Evolutionary conservation across 129 eudicot species (phyloP).

Genomic region (Centrapalus pauciflorus): DNA sequence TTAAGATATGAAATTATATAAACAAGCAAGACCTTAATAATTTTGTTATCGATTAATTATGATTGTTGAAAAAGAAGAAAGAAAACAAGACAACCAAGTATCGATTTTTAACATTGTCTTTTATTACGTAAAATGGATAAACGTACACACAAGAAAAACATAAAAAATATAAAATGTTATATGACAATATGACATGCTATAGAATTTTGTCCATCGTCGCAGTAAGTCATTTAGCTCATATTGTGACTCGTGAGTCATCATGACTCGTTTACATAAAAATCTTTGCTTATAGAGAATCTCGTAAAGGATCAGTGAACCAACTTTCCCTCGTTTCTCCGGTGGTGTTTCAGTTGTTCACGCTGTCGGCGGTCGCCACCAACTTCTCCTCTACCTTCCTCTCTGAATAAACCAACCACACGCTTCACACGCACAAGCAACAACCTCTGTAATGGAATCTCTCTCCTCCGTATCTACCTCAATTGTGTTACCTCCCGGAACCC

Average conservation of each 20-base stretch:
- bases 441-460: slow-evolving; percentile 61
- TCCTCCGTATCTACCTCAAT: slow-evolving; percentile 73
- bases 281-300: slow-evolving; percentile 9
- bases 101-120: no score
- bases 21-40: no score
- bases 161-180: no score
- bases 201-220: no score
- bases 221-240: neutral
- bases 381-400: neutral
- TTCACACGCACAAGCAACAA: neutral
- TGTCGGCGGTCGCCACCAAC: slow-evolving; percentile 11
- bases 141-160: no score
- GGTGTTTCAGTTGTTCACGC: slow-evolving; percentile 26
- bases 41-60: no score
- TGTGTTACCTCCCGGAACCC: slow-evolving; percentile 35
- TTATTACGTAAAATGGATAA: no score
- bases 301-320: neutral
- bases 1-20: no score
- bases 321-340: slow-evolving; percentile 14
- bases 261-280: slow-evolving; percentile 14
- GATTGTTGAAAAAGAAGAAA: no score
- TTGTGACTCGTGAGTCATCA: neutral
- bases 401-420: neutral
- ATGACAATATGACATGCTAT: no score
- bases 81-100: no score